phyloP scores from a whole-genome alignment of 495 filamentous ascomycete species.

The Talaromyces nanjingensis region DNA sequence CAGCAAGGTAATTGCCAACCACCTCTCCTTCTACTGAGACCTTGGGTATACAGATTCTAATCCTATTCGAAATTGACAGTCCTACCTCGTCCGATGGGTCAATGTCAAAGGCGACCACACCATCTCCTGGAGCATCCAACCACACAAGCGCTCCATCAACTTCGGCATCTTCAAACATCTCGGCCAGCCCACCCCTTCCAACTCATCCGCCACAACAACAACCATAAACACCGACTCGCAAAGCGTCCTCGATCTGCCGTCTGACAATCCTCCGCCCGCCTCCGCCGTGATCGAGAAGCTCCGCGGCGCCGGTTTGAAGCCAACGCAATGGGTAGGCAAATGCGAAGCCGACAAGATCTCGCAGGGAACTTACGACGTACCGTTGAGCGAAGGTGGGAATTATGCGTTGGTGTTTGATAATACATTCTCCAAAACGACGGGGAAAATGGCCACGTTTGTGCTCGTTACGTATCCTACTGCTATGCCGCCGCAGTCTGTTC shows the following conservation, averaged over 20 bases:
- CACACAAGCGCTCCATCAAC: slow-evolving; percentile 95
- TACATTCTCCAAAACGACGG: slow-evolving; percentile 92
- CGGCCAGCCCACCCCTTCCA: slow-evolving; percentile 46
- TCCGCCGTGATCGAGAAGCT: slow-evolving; percentile 74
- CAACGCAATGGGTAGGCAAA: slow-evolving; percentile 83
- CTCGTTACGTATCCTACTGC: slow-evolving; percentile 87
- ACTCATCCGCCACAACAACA: slow-evolving; percentile 31
- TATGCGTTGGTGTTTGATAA: slow-evolving; percentile 98
- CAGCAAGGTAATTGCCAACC: slow-evolving; percentile 62
- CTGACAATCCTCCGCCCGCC: slow-evolving; percentile 24
- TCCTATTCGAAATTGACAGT: slow-evolving; percentile 30
- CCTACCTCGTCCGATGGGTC: slow-evolving; percentile 96
- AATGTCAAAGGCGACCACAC: slow-evolving; percentile 81
- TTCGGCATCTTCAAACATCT: slow-evolving; percentile 98
- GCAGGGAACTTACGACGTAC: slow-evolving; percentile 80
- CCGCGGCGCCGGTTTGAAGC: slow-evolving; percentile 74
- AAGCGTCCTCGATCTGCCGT: slow-evolving; percentile 28
- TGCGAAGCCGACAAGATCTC: slow-evolving; percentile 96
- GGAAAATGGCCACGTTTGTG: slow-evolving; percentile 91
- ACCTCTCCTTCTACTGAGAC: neutral
- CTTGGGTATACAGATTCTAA: too few species aligned
- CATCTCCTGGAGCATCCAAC: slow-evolving; percentile 96
- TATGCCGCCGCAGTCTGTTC: slow-evolving; percentile 69
- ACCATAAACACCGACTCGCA: slow-evolving; percentile 37
- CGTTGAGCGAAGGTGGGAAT: slow-evolving; percentile 69